Evolutionary conservation across 2,329 filamentous ascomycete species (phyloP), one percentile per base, ranked within the genome.

Genomic region (Aspergillus texensis): DNA sequence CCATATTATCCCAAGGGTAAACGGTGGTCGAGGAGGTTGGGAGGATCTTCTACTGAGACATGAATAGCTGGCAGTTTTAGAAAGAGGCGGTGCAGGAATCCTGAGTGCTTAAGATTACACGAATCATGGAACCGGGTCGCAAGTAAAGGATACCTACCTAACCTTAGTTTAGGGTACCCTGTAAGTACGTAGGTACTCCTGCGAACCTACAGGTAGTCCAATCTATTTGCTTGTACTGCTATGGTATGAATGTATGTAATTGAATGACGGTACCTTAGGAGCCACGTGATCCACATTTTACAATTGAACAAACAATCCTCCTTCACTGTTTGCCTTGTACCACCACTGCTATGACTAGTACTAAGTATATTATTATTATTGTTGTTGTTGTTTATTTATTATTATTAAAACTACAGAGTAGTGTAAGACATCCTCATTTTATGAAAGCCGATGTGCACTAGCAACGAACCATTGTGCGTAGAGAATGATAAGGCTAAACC

Each of bases 61-160:
- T 54, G 32, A 36, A 26, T 58, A 16, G 14, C 57, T 59, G 34
- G 57, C 57, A 53, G 46, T 39, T 57, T 59, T 14, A 26, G 43
- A 26, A 48, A 58, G 57, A 50, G 57, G 57, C 57, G 45, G 57
- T 58, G 57, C 57, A 58, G 19, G 48, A 41, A 30, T 52, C 48
- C 48, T 52, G 48, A 52, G 48, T n/a, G 28, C 28, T 39, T 54
- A 59, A 39, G 30, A 53, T 50, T 41, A 46, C 34, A 28, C 26
- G 24, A 58, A 50, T 36, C 24, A 52, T 30, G 19, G 46, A 12
- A 19, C 4, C 6, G 28, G 48, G 14, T 32, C 5, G 14, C 14
- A 52, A 16, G 32, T 11, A 19, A 16, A 52, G 19, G 8, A 14
- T n/a, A 19, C 24, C 46, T 52, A 30, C 48, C 48, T 52, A 48